Percentiles rank a stretch among this genome's conserved stretches.
Conservation (phyloP, 2,329 filamentous ascomycete genomes). For the Colletotrichum euphorbiae region DNA sequence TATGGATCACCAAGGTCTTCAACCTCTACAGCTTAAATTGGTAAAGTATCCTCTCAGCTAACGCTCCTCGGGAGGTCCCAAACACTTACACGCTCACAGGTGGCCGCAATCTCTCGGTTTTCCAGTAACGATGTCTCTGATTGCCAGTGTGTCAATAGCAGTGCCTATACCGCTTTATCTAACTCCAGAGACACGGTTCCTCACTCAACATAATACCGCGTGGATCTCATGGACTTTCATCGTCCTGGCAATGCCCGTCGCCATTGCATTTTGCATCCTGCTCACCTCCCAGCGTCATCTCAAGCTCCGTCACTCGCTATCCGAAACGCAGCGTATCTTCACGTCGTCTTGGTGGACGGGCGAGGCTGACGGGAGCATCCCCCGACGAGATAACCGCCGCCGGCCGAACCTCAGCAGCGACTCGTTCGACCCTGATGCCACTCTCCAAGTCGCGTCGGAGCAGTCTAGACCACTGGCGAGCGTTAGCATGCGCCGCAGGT, state of each 20-base stretch:
- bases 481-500: constrained; percentile 61
- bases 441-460: constrained; percentile 39
- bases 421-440: constrained; percentile 53
- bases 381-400: constrained; percentile 55
- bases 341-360: constrained; percentile 75
- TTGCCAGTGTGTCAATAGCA: constrained; percentile 69
- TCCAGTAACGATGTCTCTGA: constrained; percentile 70
- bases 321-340: constrained; percentile 76
- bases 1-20: constrained; percentile 79
- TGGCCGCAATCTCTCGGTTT: constrained; percentile 75
- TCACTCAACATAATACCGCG: constrained; percentile 72
- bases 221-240: constrained; percentile 79
- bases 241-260: constrained; percentile 76
- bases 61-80: neutral
- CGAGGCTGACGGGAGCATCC: constrained; percentile 60
- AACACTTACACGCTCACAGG: constrained; percentile 44
- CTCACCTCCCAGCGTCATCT: constrained; percentile 73
- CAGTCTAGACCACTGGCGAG: constrained; percentile 39
- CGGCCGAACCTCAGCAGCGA: constrained; percentile 52
- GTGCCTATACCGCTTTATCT: constrained; percentile 71
- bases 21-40: constrained; percentile 78
- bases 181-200: constrained; percentile 61
- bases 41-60: constrained; percentile 44
- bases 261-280: constrained; percentile 72
- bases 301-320: constrained; percentile 68